Conservation (phyloP, 441 rosid genomes). For the Gossypium trilobum region DNA sequence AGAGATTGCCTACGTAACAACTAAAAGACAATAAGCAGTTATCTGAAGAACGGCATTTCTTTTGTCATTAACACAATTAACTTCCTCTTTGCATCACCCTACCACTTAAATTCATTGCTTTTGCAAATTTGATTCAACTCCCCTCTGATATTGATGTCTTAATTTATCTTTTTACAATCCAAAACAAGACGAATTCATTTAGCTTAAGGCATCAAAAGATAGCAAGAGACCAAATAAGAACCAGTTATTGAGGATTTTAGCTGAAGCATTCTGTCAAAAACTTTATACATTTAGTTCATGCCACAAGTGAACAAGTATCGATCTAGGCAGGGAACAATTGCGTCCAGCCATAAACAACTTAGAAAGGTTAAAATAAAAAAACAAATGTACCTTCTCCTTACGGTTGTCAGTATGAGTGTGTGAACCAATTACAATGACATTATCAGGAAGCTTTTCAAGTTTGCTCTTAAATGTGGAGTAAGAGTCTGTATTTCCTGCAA, state of each 20-base stretch:
- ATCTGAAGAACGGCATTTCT: neutral
- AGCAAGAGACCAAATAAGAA: neutral
- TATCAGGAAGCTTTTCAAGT: conserved; percentile 62
- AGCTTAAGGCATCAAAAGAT: neutral
- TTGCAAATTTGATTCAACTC: conserved; percentile 9
- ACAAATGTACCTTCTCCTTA: conserved; percentile 54
- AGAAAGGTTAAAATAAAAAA: neutral
- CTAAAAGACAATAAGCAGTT: neutral
- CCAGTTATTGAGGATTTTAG: neutral
- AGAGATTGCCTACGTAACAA: neutral
- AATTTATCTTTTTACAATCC: neutral
- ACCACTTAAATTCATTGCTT: neutral
- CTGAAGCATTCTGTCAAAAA: neutral
- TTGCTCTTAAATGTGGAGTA: conserved; percentile 48
- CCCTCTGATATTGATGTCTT: neutral
- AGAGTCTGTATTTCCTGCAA: conserved; percentile 57
- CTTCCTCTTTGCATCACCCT: conserved; percentile 5
- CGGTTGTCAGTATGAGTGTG: conserved; percentile 60
- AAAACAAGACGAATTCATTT: neutral
- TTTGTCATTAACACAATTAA: neutral
- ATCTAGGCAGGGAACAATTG: neutral
- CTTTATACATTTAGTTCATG: neutral
- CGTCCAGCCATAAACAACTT: neutral
- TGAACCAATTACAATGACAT: conserved; percentile 56
- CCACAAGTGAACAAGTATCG: neutral